Conservation (phyloP, 129 eudicot species). For the Artemisia annua region DNA sequence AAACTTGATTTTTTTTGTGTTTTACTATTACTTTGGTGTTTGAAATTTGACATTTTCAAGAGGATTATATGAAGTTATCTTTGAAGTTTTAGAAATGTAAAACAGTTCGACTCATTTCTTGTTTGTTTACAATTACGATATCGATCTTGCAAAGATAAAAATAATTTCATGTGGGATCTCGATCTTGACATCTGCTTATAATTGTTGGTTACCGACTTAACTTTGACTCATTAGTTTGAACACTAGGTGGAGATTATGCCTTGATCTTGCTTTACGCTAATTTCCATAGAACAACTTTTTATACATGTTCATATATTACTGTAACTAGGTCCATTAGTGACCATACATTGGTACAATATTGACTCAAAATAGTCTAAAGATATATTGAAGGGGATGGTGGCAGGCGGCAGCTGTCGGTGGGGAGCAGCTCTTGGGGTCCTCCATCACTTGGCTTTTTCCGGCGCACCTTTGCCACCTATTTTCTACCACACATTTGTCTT, state of each 20-base stretch:
- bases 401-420: conserved; percentile 32
- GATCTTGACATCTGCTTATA: neutral
- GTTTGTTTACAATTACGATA: no score
- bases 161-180: no score
- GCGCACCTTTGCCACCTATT: conserved; percentile 17
- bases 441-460: conserved; percentile 27
- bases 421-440: conserved; percentile 26
- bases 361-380: conserved; percentile 22
- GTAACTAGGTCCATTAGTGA: neutral
- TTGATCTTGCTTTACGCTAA: conserved; percentile 1
- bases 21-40: no score
- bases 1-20: no score
- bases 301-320: neutral
- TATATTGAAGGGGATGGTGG: conserved; percentile 14
- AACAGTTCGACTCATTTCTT: no score
- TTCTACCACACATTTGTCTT: conserved; percentile 9
- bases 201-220: neutral
- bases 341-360: conserved; percentile 4
- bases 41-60: no score
- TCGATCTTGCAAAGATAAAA: no score
- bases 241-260: neutral
- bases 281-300: conserved; percentile 24
- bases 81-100: no score
- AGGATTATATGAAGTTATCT: no score
- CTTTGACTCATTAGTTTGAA: neutral